These are phyloP conservation scores for Boechera divaricarpa DNA, from an alignment of 345 rosid genomes.

Conservation along the genomic window DNA sequence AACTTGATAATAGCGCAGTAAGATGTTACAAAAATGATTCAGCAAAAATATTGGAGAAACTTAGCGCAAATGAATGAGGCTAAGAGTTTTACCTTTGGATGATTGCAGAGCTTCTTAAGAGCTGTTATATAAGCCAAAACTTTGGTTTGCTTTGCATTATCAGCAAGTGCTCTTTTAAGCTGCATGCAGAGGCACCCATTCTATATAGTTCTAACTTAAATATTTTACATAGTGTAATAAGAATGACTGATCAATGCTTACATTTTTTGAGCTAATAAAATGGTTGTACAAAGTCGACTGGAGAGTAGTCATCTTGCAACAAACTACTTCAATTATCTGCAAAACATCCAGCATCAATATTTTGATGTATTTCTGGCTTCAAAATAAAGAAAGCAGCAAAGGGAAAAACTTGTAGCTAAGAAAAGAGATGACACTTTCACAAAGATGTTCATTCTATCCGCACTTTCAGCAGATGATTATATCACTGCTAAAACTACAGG, in stretches of 20 bases:
- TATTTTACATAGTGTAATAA: conserved; percentile 16
- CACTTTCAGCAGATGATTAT: conserved; percentile 19
- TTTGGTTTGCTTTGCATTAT: conserved; percentile 83
- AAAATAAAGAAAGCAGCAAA: conserved; percentile 21
- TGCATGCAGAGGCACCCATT: conserved; percentile 46
- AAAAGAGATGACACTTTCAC: conserved; percentile 18
- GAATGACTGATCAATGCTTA: conserved; percentile 47
- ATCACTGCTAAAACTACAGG: conserved; percentile 3
- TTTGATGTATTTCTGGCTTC: conserved; percentile 25
- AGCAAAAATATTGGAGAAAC: conserved; percentile 10
- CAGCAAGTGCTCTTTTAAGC: conserved; percentile 85
- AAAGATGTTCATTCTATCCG: conserved; percentile 17
- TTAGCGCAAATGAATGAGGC: conserved; percentile 4
- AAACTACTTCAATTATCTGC: conserved; percentile 98
- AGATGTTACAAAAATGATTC: conserved; percentile 26
- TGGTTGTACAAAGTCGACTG: conserved; percentile 87
- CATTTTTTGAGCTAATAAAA: conserved; percentile 97
- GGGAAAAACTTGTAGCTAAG: conserved; percentile 23
- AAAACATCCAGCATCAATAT: conserved; percentile 44
- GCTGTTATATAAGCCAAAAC: conserved; percentile 97
- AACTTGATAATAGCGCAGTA: conserved; percentile 22
- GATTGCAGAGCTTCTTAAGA: conserved; percentile 99
- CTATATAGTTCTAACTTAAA: conserved; percentile 17
- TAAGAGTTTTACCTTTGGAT: conserved; percentile 80
- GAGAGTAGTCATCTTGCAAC: conserved; percentile 95